Base-by-base conservation (phyloP, 768 basidiomycete species). In the Gymnopilus junonius region DNA sequence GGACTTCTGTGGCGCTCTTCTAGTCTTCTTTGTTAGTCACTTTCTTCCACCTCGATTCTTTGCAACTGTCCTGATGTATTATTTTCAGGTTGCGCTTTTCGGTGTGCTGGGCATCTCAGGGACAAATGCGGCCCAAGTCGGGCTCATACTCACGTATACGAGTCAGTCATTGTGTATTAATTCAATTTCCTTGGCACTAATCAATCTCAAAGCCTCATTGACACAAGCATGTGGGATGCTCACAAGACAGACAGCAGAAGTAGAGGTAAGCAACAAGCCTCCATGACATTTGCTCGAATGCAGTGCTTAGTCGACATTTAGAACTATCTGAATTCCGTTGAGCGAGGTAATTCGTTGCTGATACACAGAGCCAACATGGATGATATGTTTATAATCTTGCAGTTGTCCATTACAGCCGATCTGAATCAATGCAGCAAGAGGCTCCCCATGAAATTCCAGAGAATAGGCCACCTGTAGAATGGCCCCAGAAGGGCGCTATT, bases 251-350 rank as follows among this genome's bases (percentile, higher is more conserved):
- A 80, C 80, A 8, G 86, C 87, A 4, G 91, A 93, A 71, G 87
- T 88, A 5, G 87, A 89, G 76, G 86, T 84, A 62, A 65, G 75
- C 46, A 35, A 25, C n/a, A n/a, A 35, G 23, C 21, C 53, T 29
- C 15, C 34, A n/a, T 3, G 20, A 20, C 11, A 31, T 8, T 8
- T 40, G 10, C 48, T 5, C 15, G 10, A n/a, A n/a, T 32, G 23
- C 39, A 51, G 4, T 50, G 39, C 62, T 63, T 10, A 62, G 23
- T 10, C n/a, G 58, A 32, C 46, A 31, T n/a, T 8, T 39, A 87
- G 84, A 88, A 87, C 67, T 83, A 88, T 70, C 85, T 90, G 83
- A 87, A 88, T 67, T 82, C 87, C 8, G 87, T 88, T 0, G 88
- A 90, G 73, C 76, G 86, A 75, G 77, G 85, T 82, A 67, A 23